These are phyloP conservation scores for Epichloe baconii DNA, from an alignment of 2,329 filamentous ascomycete genomes.

Conservation along the genomic window DNA sequence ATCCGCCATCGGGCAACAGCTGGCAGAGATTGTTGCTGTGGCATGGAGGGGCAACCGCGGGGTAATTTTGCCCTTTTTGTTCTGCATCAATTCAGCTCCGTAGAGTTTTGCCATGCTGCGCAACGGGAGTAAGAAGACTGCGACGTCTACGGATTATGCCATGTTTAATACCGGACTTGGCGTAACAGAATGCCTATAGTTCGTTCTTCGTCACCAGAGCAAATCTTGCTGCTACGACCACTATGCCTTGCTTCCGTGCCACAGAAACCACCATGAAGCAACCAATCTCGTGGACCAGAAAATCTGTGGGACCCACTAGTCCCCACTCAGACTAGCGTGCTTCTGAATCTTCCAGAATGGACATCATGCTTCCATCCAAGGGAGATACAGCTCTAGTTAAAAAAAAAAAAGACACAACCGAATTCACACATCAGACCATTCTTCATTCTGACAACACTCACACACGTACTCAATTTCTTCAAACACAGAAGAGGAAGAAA, in stretches of 20 bases:
- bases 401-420: neutral
- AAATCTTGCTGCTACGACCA: no score
- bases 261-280: no score
- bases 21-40: no score
- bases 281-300: neutral
- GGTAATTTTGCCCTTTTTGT: neutral
- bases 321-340: constrained; percentile 11
- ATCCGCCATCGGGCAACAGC: no score
- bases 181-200: no score
- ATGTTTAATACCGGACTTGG: no score
- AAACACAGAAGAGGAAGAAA: neutral
- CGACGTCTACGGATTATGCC: no score
- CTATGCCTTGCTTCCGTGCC: no score
- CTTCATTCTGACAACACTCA: no score
- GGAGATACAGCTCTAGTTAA: constrained; percentile 4
- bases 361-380: constrained; percentile 9
- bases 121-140: no score
- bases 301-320: constrained; percentile 12
- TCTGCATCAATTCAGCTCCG: neutral
- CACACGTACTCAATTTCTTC: neutral
- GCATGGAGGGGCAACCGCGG: constrained; percentile 1
- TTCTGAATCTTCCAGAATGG: constrained; percentile 29
- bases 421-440: no score
- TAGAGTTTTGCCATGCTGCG: neutral
- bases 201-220: no score